Conservation (phyloP, 2,329 filamentous ascomycete species). For the Lecanicillium sp. region DNA sequence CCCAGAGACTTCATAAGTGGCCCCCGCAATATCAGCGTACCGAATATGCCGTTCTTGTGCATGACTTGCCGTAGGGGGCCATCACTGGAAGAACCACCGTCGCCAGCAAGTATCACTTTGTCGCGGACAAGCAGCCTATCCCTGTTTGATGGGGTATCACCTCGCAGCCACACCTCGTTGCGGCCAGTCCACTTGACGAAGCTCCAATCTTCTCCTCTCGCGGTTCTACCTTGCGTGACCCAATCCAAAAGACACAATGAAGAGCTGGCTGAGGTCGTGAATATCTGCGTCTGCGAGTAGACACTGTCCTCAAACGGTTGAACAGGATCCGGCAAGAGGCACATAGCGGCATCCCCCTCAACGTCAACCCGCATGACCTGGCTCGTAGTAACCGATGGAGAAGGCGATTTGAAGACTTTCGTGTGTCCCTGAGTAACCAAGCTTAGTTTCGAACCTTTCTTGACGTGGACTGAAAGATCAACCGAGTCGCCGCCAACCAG, state of each 20-base stretch:
- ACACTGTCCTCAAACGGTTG: constrained; percentile 82
- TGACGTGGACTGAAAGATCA: constrained; percentile 63
- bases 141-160: constrained; percentile 27
- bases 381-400: constrained; percentile 47
- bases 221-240: constrained; percentile 82
- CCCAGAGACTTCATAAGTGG: constrained; percentile 60
- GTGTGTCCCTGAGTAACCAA: constrained; percentile 74
- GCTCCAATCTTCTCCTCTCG: constrained; percentile 84
- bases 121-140: constrained; percentile 74
- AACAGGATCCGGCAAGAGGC: constrained; percentile 80
- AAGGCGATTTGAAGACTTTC: constrained; percentile 83
- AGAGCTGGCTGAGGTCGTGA: constrained; percentile 51
- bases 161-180: constrained; percentile 73
- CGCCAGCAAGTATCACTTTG: constrained; percentile 66
- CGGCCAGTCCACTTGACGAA: constrained; percentile 72
- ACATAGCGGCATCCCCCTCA: constrained; percentile 47
- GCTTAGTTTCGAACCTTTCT: constrained; percentile 58
- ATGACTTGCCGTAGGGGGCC: constrained; percentile 55
- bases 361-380: constrained; percentile 51
- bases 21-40: constrained; percentile 78
- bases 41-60: constrained; percentile 70
- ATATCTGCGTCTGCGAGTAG: constrained; percentile 79
- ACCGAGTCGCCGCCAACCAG: constrained; percentile 84
- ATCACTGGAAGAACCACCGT: constrained; percentile 33
- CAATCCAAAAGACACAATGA: constrained; percentile 84